Base-by-base conservation (phyloP, 331 rosid genomes). In the Rosa hybrid region DNA sequence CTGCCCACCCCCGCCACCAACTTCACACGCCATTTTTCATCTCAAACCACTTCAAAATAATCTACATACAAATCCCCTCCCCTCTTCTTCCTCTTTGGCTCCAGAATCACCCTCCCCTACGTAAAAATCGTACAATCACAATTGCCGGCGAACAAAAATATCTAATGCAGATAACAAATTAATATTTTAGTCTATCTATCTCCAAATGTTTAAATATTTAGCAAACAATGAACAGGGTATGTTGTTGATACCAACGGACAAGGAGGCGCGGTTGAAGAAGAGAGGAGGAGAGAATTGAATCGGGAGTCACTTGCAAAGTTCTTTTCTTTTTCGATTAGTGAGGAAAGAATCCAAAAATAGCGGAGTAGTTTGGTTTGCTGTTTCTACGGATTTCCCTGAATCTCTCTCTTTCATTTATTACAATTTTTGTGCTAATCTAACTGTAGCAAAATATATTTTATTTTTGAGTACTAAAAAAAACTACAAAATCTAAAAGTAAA, bases 1-100 rank as follows among this genome's bases (percentile, higher is more conserved):
- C 20, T 80, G 74, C n/a, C 13, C 70, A 49, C 74, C 79, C 1
- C 53, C 82, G 51, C 20, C 57, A 18, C 25, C 83, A 44, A 62
- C 86, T 46, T 70, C 90, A 54, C 50, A 86, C 41, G 72, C 83
- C 94, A 84, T 84, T 20, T 63, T 34, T 57, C 63, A 64, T 64
- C 14, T 64, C 38, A 46, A 0, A 11, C 34, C 34, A 42, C 14
- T 0, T 2, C 4, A 8, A 38, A 39, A 34, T 65, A 2, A 16
- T 3, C n/a, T 27, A 13, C 72, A 17, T 17, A 39, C 49, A 68
- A 39, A 8, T 21, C 12, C 48, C 12, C 25, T 8, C 48, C 13
- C 34, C 53, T 68, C 73, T 42, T 10, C 51, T 7, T 67, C 21
- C 8, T 67, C 23, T 14, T 14, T 7, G 23, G 9, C 42, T 27